These are phyloP conservation scores for Trichophyton verrucosum DNA, from an alignment of 2,329 filamentous ascomycete species.

Conservation along the genomic window DNA sequence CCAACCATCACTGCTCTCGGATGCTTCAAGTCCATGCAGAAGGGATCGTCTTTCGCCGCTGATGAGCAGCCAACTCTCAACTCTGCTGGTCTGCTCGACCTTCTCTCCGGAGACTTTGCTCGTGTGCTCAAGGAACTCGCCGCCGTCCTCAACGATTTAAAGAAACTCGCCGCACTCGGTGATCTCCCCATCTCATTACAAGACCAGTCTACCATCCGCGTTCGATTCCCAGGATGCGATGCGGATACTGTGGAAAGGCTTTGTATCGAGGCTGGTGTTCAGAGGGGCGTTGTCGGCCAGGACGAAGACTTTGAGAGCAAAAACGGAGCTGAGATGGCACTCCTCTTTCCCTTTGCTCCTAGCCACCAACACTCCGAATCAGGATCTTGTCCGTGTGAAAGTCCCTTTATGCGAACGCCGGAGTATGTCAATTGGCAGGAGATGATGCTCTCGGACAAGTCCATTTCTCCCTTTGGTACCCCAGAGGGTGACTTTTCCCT, in stretches of 20 bases:
- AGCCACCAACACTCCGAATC: constrained; percentile 37
- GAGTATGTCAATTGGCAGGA: constrained; percentile 44
- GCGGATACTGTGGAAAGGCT: constrained; percentile 66
- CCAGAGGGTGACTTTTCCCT: constrained; percentile 29
- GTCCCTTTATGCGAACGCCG: constrained; percentile 22
- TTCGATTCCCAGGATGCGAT: constrained; percentile 87
- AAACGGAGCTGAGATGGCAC: constrained; percentile 57
- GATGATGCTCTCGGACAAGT: constrained; percentile 36
- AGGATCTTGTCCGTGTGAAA: constrained; percentile 13
- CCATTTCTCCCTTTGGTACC: constrained; percentile 16
- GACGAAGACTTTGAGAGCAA: constrained; percentile 62
- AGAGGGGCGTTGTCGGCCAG: constrained; percentile 64
- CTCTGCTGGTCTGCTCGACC: constrained; percentile 69
- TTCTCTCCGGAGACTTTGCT: constrained; percentile 77
- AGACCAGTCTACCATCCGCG: constrained; percentile 53
- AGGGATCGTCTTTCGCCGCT: constrained; percentile 20
- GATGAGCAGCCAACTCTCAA: constrained; percentile 53
- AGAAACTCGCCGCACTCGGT: constrained; percentile 61
- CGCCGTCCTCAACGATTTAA: constrained; percentile 66
- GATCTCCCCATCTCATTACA: constrained; percentile 72
- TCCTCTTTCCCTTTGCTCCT: constrained; percentile 79
- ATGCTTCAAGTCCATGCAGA: constrained; percentile 41
- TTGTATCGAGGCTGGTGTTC: constrained; percentile 76
- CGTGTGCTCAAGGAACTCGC: constrained; percentile 74
- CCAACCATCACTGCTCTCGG: constrained; percentile 83